A percentile compares a stretch with the other conserved stretches of the same genome.
These are phyloP conservation scores for Boletus mariae DNA, from an alignment of 1,284 basidiomycete genomes.

Conservation along the genomic window DNA sequence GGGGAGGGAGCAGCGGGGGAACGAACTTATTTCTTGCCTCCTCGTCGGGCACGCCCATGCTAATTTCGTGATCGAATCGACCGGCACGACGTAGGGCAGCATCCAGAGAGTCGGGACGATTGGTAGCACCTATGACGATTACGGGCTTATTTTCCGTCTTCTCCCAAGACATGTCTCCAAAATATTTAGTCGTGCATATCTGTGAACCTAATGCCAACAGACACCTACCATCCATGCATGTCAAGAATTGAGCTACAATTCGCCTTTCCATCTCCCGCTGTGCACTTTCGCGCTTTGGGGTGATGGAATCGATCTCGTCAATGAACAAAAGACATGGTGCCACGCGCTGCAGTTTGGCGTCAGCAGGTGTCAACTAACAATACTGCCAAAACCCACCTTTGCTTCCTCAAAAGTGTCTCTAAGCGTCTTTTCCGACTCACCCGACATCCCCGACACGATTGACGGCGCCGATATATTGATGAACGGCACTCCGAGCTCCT, in stretches of 20 bases:
- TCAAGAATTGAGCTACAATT: slow-evolving; percentile 95
- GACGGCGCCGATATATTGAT: slow-evolving; percentile 92
- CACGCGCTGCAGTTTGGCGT: slow-evolving; percentile 51
- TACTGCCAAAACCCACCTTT: slow-evolving; percentile 44
- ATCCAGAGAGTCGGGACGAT: slow-evolving; percentile 92
- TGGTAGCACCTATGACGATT: slow-evolving; percentile 95
- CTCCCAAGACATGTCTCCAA: slow-evolving; percentile 83
- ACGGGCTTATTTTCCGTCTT: slow-evolving; percentile 88
- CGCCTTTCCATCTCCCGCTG: slow-evolving; percentile 97
- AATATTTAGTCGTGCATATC: background rate
- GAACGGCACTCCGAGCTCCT: slow-evolving; percentile 92
- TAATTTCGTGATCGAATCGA: slow-evolving; percentile 96
- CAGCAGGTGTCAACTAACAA: background rate
- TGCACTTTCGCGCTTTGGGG: slow-evolving; percentile 94
- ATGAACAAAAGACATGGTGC: slow-evolving; percentile 92
- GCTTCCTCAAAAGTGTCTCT: slow-evolving; percentile 97
- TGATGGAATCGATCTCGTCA: slow-evolving; percentile 98
- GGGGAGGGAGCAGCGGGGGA: background rate
- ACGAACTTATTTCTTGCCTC: slow-evolving; percentile 83
- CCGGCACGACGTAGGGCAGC: slow-evolving; percentile 91
- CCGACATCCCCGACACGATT: slow-evolving; percentile 96
- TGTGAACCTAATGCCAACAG: background rate
- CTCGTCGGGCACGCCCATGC: slow-evolving; percentile 95
- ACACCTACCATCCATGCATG: slow-evolving; percentile 90
- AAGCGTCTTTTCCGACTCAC: slow-evolving; percentile 94